Base-by-base conservation (phyloP, 2,329 filamentous ascomycete genomes). In the Lecanosticta acicola region DNA sequence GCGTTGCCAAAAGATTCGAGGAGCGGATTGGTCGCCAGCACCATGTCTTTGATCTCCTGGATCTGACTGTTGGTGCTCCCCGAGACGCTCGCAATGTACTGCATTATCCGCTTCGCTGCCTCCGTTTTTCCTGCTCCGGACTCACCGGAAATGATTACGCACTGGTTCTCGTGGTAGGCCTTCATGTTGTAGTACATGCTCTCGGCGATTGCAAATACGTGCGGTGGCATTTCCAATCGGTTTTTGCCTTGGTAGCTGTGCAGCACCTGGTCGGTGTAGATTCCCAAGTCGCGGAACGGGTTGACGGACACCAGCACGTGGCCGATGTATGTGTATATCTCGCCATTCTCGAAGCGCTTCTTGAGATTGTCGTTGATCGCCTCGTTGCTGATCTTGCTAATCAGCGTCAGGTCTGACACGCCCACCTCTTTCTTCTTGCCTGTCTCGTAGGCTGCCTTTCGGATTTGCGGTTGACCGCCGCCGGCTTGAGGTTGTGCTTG, bases 251-350 rank as follows among this genome's bases (percentile, higher is more conserved):
- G 85, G 75, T 98, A 98, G 63, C 87, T 91, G 39, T 94, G 83
- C 63, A 98, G 80, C 48, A 97, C 89, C 62, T 84, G 74, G 58
- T 97, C 91, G 68, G 91, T 97, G 72, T 98, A 98, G 72, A 98
- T 97, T 46, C 93, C 93, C 73, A 80, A 69, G 66, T 98, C 93
- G 66, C 88, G 83, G 70, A 98, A 98, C 29, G 93, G 93, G 70
- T 98, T 98, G 68, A 98, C 93, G 32, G 93, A 97, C 59, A 98
- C 93, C 78, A 98, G 71, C 70, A 98, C 93, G 84, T 97, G 91
- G 73, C 93, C 93, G 67, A 98, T 98, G 70, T 98, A 98, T 64
- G 93, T 98, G 74, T 98, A 98, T 68, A 98, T 98, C 72, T 98
- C 91, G 68, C 79, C 84, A 76, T 91, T 90, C 66, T 97, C 88